Percentiles rank a stretch among this genome's conserved stretches.
phyloP scores from a whole-genome alignment of 805 yeast genomes.

The Citeromyces matritensis region DNA sequence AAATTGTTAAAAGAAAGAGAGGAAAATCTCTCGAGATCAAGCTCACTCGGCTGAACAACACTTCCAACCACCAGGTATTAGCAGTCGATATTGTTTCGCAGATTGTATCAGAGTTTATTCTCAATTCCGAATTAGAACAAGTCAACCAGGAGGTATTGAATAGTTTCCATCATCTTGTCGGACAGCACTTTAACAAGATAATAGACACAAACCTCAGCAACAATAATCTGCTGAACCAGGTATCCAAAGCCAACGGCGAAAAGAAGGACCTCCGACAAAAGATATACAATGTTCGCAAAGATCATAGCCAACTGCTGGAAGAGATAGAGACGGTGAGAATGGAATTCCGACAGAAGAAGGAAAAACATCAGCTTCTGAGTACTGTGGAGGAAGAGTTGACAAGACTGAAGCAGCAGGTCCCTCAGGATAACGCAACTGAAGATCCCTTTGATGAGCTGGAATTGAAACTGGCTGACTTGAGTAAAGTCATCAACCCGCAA shows the following conservation, averaged over 20 bases:
- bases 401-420: slow-evolving; percentile 7
- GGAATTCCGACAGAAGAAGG: not conserved
- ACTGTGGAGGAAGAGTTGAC: slow-evolving; percentile 7
- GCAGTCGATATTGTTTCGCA: slow-evolving; percentile 17
- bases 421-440: slow-evolving; percentile 11
- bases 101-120: slow-evolving; percentile 13
- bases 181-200: slow-evolving; percentile 13
- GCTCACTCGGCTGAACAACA: slow-evolving; percentile 10
- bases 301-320: slow-evolving; percentile 7
- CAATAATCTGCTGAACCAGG: slow-evolving; percentile 14
- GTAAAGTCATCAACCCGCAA: not conserved
- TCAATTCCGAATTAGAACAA: slow-evolving; percentile 7
- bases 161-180: slow-evolving; percentile 9
- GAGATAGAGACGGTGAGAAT: slow-evolving; percentile 1
- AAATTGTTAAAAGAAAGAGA: slow-evolving; percentile 4
- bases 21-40: slow-evolving; percentile 4
- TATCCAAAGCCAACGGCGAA: slow-evolving; percentile 11
- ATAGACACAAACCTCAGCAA: slow-evolving; percentile 20
- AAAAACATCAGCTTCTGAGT: slow-evolving; percentile 1
- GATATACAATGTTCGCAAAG: slow-evolving; percentile 13
- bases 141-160: slow-evolving; percentile 5
- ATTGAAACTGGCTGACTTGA: slow-evolving; percentile 6
- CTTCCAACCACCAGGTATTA: slow-evolving; percentile 12
- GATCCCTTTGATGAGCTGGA: slow-evolving; percentile 14
- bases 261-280: slow-evolving; percentile 14